phyloP scores from a whole-genome alignment of 1,284 basidiomycete genomes.

The Marasmius oreades region DNA sequence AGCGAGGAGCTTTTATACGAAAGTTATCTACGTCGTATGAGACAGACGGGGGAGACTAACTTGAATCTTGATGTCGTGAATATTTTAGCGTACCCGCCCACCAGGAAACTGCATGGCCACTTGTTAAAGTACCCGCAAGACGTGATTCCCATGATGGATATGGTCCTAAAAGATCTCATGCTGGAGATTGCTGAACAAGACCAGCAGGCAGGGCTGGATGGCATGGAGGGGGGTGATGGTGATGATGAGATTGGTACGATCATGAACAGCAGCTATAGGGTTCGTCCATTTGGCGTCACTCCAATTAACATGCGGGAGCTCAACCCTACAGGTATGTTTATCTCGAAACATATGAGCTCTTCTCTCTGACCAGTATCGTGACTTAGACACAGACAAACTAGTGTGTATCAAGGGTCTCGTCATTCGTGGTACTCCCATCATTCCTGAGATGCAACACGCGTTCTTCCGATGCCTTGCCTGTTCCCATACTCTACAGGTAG shows the following conservation, averaged over 20 bases:
- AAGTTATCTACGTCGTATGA: slow-evolving; percentile 81
- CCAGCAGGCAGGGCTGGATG: slow-evolving; percentile 60
- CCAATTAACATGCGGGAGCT: slow-evolving; percentile 89
- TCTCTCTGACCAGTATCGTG: slow-evolving; percentile 9
- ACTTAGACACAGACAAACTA: slow-evolving; percentile 92
- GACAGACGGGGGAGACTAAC: slow-evolving; percentile 87
- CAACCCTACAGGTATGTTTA: slow-evolving; percentile 76
- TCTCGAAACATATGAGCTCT: background rate
- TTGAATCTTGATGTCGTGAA: slow-evolving; percentile 91
- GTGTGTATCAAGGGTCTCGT: slow-evolving; percentile 95
- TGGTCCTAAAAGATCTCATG: slow-evolving; percentile 90
- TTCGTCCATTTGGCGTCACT: slow-evolving; percentile 84
- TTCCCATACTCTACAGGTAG: slow-evolving; percentile 90
- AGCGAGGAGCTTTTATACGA: slow-evolving; percentile 78
- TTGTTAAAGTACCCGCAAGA: slow-evolving; percentile 94
- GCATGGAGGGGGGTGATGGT: slow-evolving; percentile 67
- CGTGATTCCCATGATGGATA: slow-evolving; percentile 95
- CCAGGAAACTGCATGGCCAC: slow-evolving; percentile 77
- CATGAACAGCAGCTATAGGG: slow-evolving; percentile 82
- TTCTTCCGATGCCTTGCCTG: slow-evolving; percentile 99
- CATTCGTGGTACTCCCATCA: slow-evolving; percentile 95
- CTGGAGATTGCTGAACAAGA: slow-evolving; percentile 79
- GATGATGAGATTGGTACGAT: slow-evolving; percentile 81
- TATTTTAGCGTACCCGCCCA: slow-evolving; percentile 84
- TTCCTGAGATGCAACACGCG: slow-evolving; percentile 97